Percentiles rank a stretch among this genome's conserved stretches.
phyloP scores from a whole-genome alignment of 1,139 yeast species.

The Wickerhamomyces sp. region DNA sequence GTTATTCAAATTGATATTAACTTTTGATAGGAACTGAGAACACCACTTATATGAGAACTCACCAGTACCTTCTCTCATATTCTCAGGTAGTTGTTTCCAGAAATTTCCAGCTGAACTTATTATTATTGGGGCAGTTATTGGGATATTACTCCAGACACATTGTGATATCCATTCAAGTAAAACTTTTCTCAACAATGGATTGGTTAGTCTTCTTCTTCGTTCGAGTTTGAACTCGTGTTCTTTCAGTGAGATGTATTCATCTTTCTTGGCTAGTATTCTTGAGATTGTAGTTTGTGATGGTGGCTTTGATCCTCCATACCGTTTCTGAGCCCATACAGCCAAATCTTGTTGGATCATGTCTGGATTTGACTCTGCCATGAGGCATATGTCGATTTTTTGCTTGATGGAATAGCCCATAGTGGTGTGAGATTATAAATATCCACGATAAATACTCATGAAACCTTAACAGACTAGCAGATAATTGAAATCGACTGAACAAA shows the following conservation, averaged over 20 bases:
- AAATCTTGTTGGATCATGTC: slow-evolving; percentile 65
- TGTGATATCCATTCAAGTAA: slow-evolving; percentile 67
- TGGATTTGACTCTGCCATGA: slow-evolving; percentile 62
- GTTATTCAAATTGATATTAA: slow-evolving; percentile 48
- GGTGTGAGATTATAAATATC: neutral
- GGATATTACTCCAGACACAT: slow-evolving; percentile 62
- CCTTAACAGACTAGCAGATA: too few species aligned
- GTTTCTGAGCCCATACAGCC: slow-evolving; percentile 58
- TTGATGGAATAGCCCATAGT: slow-evolving; percentile 55
- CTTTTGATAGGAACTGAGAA: slow-evolving; percentile 48
- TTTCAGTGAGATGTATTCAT: slow-evolving; percentile 52
- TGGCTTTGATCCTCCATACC: slow-evolving; percentile 45
- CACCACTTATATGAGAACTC: slow-evolving; percentile 66
- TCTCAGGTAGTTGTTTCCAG: slow-evolving; percentile 55
- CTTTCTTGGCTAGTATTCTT: slow-evolving; percentile 52
- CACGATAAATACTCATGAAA: too few species aligned
- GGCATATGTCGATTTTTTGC: slow-evolving; percentile 62
- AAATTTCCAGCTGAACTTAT: slow-evolving; percentile 61
- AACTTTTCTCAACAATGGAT: slow-evolving; percentile 51
- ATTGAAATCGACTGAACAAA: too few species aligned
- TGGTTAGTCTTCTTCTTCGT: slow-evolving; percentile 51
- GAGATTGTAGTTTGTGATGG: slow-evolving; percentile 70
- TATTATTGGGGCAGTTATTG: slow-evolving; percentile 58
- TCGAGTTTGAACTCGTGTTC: slow-evolving; percentile 53
- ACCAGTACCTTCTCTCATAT: slow-evolving; percentile 57